Evolutionary conservation across 257 asterid species (phyloP), one percentile per base, ranked within the genome.

Genomic region (Scutellaria galericulata): DNA sequence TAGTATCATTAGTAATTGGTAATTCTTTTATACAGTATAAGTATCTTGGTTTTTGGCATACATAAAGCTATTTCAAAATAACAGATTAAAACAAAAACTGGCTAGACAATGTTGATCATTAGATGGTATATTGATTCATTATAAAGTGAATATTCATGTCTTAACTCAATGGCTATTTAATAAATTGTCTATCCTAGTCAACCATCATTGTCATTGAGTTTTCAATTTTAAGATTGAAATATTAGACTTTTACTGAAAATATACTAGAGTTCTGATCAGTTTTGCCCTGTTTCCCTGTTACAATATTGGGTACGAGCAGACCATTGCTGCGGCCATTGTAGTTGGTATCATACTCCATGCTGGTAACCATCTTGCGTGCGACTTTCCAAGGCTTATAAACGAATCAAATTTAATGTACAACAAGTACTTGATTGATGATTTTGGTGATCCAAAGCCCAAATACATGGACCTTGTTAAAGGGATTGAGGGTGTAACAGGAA

Each of bases 331-430:
- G 14, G 97, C 93, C 70, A 88, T 94, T 76, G 89, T 91, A 14
- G 64, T 87, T 20, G 99, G 97, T 35, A 53, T 94, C 71, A 88
- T 94, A 77, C 97, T 94, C 75, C 99, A 94, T 74, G 99, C 91
- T 11, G 99, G 99, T 22, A 91, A 91, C 84, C 99, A 94, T 54
- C 96, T 94, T 52, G 90, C 96, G 2, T 94, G 99, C 44, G 99
- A 94, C 80, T 94, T 94, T 71, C 99, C 99, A 15, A 86, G 93
- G 88, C 92, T 94, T 50, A 79, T 83, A 70, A 20, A 81, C 20
- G 86, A 75, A 74, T 37, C 96, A 1, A 72, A 77, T 15, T 24
- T 51, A 35, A 45, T 3, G 1, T 94, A 94, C 79, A 52, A 41
- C 11, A 68, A 2, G 15, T 85, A 82, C 58, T 41, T 94, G 67